Evolutionary conservation across 2,329 filamentous ascomycete genomes (phyloP).

Genomic region (Tothia fuscella): DNA sequence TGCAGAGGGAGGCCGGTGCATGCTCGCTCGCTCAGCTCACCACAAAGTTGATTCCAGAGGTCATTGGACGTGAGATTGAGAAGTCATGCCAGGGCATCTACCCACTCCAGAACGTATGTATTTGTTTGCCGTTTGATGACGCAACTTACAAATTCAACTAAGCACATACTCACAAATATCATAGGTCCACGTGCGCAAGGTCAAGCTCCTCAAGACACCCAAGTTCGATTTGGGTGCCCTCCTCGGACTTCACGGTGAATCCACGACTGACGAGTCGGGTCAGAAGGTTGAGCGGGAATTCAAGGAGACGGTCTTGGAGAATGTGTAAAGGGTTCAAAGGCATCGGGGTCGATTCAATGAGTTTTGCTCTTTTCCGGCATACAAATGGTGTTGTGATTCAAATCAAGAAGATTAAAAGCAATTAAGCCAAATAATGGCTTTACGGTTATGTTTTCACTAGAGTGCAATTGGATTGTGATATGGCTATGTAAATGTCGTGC

Average conservation of each 20-base stretch:
- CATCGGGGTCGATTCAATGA: conserved; percentile 2
- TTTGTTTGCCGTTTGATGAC: too few relatives aligned
- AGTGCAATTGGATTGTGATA: too few relatives aligned
- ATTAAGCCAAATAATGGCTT: conserved; percentile 4
- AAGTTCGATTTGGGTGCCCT: conserved; percentile 98
- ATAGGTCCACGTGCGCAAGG: conserved; percentile 98
- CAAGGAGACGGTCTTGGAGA: conserved; percentile 93
- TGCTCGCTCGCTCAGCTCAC: conserved; percentile 95
- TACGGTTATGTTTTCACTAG: background rate
- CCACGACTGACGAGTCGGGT: conserved; percentile 85
- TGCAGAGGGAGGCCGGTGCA: conserved; percentile 85
- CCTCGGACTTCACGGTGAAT: conserved; percentile 95
- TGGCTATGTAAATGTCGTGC: too few relatives aligned
- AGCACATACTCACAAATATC: conserved; percentile 23
- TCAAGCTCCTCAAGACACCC: conserved; percentile 96
- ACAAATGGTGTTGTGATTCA: conserved; percentile 7
- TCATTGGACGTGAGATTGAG: conserved; percentile 99
- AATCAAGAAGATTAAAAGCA: background rate
- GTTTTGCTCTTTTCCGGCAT: conserved; percentile 1
- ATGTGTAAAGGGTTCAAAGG: conserved; percentile 53
- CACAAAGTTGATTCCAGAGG: conserved; percentile 97
- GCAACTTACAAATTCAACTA: conserved; percentile 38
- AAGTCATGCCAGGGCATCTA: conserved; percentile 99
- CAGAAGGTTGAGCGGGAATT: conserved; percentile 98
- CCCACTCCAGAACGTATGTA: conserved; percentile 87